Base-by-base conservation (phyloP, 2,329 filamentous ascomycete genomes). In the Fusarium longipes region DNA sequence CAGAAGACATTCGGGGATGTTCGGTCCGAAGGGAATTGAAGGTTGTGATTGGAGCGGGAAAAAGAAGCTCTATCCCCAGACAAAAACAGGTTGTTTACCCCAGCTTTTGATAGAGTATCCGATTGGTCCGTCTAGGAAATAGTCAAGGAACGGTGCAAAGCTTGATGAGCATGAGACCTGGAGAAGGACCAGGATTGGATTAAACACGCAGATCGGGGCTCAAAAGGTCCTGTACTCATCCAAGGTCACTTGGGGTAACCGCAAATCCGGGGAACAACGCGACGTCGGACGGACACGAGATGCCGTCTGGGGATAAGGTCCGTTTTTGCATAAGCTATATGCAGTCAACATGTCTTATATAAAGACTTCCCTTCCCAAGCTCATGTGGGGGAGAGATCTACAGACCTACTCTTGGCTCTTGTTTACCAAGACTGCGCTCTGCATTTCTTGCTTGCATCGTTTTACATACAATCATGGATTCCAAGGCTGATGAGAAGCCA, bases 231-330 rank as follows among this genome's bases (percentile, higher is more conserved):
- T 27, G 11, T 27, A 27, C 6, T 27, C 27, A 27, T 27, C 27
- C 27, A 27, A 27, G 27, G 27, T 27, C 27, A 27, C 8, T 27
- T 27, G 27, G 27, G 17, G 24, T 12, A n/a, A 47, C 35, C 40
- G 50, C 65, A 68, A 68, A 68, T 68, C 65, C 39, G 65, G 65
- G 65, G 65, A 69, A 49, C 45, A 10, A 38, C 17, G 22, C 65
- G 51, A 68, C 65, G 51, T 63, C 47, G 65, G 43, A 54, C 65
- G 65, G 65, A 32, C 45, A 54, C 29, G 25, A 17, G 44, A 63
- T 49, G 47, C 61, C 47, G 18, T 58, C 56, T 63, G 44, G 51
- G 65, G 57, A 36, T 30, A 49, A 54, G 30, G 45, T 40, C 56
- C 61, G 61, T 8, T 24, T 39, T 40, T 17, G 22, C 38, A 40